phyloP scores from a whole-genome alignment of 371 early-diverging fungal genomes.

The Homolaphlyctis polyrhiza region DNA sequence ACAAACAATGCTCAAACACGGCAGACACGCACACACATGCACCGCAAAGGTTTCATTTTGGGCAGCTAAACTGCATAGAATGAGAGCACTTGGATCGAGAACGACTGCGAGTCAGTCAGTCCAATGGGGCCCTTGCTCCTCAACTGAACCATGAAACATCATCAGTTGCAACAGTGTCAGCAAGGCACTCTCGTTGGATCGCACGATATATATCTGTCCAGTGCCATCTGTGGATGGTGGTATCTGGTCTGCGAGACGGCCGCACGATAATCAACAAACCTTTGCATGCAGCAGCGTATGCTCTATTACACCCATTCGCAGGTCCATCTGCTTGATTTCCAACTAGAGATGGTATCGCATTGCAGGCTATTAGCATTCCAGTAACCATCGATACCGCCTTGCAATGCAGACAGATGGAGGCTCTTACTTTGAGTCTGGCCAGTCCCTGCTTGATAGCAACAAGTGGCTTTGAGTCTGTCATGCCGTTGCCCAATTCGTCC shows the following conservation, averaged over 20 bases:
- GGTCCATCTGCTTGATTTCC: conserved; percentile 52
- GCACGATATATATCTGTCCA: background rate
- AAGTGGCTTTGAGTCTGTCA: conserved; percentile 55
- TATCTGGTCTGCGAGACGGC: background rate
- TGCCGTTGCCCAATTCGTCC: conserved; percentile 52
- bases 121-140: conserved; percentile 28
- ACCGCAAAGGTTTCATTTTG: too few relatives aligned
- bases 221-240: background rate
- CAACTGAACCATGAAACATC: conserved; percentile 9
- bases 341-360: too few relatives aligned
- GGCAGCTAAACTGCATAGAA: background rate
- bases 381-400: background rate
- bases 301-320: conserved; percentile 50
- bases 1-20: too few relatives aligned
- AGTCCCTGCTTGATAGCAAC: conserved; percentile 44
- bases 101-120: background rate
- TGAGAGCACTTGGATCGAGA: conserved; percentile 1
- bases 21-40: too few relatives aligned
- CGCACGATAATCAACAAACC: conserved; percentile 6
- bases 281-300: conserved; percentile 43
- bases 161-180: background rate
- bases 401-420: background rate
- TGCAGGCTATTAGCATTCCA: too few relatives aligned
- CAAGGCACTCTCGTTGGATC: background rate
- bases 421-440: conserved; percentile 33